Evolutionary conservation across 1,284 basidiomycete species (phyloP), one percentile per base, ranked within the genome.

Genomic region (Fomes fomentarius): DNA sequence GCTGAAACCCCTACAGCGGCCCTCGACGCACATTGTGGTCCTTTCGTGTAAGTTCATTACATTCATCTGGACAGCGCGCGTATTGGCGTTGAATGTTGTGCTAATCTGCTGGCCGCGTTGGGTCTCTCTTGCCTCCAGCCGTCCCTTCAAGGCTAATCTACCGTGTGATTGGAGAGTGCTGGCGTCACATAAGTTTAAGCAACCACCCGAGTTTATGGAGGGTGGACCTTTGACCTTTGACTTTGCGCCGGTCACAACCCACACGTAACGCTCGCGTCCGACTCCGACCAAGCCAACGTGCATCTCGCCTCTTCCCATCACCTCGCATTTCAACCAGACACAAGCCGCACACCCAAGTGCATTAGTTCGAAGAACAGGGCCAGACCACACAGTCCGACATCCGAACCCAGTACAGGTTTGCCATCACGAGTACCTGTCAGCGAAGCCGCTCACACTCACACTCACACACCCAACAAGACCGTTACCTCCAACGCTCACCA

Each of bases 381-480:
- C 25, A 57, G 54, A 48, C 44, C 56, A 56, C 65, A 62, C 39
- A 61, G 74, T 70, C 60, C 81, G 77, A 62, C 77, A 79, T 63
- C 50, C 59, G 72, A 63, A 40, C 63, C 68, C 34, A 56, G 65
- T 50, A 66, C 79, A 61, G 59, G 56, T 71, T 67, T 76, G 68
- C 74, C 76, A 69, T 73, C 79, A 69, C 79, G 78, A 68, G 69
- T 56, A 33, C 42, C 54, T 51, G 54, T 66, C 61, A 79, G 81
- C 61, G 83, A 81, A 62, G 64, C 73, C 58, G 67, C 47, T 54
- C 47, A 44, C 30, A 67, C 63, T 66, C 70, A 60, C 71, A 73
- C 55, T 69, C 76, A 60, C 81, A 79, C 69, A 67, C 78, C 49
- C 69, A 69, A 65, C 75, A 81, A 66, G 79, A 78, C 66, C 74